A percentile compares a stretch with the other conserved stretches of the same genome.
Evolutionary conservation across 139 green algal species (phyloP).

Genomic region (Coelastrella sp.): DNA sequence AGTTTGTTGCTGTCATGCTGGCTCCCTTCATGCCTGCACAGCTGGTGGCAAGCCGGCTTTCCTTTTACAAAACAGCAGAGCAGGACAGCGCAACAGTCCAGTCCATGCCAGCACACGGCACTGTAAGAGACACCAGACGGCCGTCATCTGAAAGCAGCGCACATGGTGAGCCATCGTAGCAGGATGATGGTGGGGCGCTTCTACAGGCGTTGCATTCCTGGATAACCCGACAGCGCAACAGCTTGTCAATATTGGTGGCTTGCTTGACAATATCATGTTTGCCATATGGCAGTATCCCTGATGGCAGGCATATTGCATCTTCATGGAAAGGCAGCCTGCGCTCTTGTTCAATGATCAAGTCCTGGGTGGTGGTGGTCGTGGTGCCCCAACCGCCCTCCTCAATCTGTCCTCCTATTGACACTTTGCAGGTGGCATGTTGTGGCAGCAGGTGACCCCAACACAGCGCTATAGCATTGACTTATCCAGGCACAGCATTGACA

Average conservation of each 20-base stretch:
- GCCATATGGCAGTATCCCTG: no score
- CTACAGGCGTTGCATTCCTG: no score
- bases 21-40: conserved; percentile 41
- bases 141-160: background rate
- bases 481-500: conserved; percentile 1
- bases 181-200: no score
- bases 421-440: background rate
- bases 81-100: background rate
- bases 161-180: background rate
- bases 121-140: background rate
- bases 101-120: background rate
- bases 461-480: conserved; percentile 32
- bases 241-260: background rate
- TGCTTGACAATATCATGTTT: background rate
- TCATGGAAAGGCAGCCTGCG: no score
- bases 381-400: no score
- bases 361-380: no score
- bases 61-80: background rate
- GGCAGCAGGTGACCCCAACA: conserved; percentile 28
- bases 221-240: no score
- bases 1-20: conserved; percentile 43
- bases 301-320: no score
- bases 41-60: background rate
- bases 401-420: background rate
- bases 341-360: no score